These are phyloP conservation scores for Amylostereum chailletii DNA, from an alignment of 1,284 basidiomycete genomes.

Conservation along the genomic window DNA sequence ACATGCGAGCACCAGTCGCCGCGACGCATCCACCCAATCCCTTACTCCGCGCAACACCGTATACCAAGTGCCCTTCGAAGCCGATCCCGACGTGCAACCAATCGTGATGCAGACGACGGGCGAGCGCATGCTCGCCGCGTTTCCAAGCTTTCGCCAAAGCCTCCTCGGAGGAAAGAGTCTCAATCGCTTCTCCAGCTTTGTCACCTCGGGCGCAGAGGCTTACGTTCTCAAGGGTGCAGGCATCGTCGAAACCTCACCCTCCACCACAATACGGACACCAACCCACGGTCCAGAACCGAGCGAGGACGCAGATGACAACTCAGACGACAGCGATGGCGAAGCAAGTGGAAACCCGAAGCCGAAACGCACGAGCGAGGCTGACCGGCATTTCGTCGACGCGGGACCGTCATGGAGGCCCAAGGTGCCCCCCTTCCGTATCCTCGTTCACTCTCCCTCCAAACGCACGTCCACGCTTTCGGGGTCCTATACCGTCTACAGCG, in stretches of 20 bases:
- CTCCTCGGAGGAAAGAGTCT: slow-evolving; percentile 69
- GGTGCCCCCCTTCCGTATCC: slow-evolving; percentile 60
- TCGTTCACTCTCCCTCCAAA: slow-evolving; percentile 76
- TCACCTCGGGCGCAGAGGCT: slow-evolving; percentile 77
- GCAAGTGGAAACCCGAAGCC: not conserved
- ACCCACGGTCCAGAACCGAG: slow-evolving; percentile 9
- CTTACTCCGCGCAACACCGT: slow-evolving; percentile 47
- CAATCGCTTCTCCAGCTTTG: slow-evolving; percentile 79
- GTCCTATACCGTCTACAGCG: slow-evolving; percentile 66
- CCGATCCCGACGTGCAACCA: slow-evolving; percentile 25
- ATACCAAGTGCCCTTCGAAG: slow-evolving; percentile 1
- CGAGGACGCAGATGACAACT: slow-evolving; percentile 27
- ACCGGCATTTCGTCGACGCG: slow-evolving; percentile 66
- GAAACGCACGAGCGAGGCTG: slow-evolving; percentile 32
- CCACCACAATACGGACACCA: not conserved
- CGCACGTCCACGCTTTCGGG: slow-evolving; percentile 56
- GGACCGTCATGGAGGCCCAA: slow-evolving; percentile 69
- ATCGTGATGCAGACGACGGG: slow-evolving; percentile 65
- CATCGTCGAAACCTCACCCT: slow-evolving; percentile 6
- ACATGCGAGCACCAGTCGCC: slow-evolving; percentile 19
- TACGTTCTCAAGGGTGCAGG: slow-evolving; percentile 58
- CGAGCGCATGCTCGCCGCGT: slow-evolving; percentile 40
- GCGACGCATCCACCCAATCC: slow-evolving; percentile 36
- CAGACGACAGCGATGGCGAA: slow-evolving; percentile 22
- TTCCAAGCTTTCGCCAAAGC: slow-evolving; percentile 63